Evolutionary conservation across 2,329 filamentous ascomycete genomes (phyloP), one percentile per base, ranked within the genome.

Genomic region (Pyricularia pennisetigena): DNA sequence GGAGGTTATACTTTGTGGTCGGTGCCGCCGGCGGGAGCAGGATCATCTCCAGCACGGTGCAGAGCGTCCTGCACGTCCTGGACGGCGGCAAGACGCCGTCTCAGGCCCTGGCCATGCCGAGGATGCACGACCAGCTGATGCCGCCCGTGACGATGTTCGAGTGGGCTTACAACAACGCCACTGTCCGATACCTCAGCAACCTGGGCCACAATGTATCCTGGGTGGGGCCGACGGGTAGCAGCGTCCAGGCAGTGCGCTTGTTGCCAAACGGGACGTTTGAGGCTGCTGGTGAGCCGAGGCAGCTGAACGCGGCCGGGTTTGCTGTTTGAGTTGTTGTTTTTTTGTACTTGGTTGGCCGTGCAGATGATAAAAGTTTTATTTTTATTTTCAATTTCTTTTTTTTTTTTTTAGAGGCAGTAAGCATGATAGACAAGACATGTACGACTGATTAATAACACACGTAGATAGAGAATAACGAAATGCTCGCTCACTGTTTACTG

Each of bases 51-150:
- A 80, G 90, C 3, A 94, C 90, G 0, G 83, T 92, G 8, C 91
- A 93, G 75, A 88, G 88, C 57, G 79, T 93, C 5, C 89, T 91
- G 79, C 86, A 92, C 74, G 83, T 92, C 6, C 79, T 97, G 2
- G 90, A 94, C 73, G 83, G 87, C 70, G 75, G 73, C 16, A 80
- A 88, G 77, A 86, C 83, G 0, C 82, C 88, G 5, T 77, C 79
- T 0, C 80, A 90, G 66, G 90, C 92, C 0, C 81, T 96, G 16
- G 82, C 81, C 0, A 77, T 84, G 73, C 90, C 90, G 0, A 82
- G 93, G 9, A 79, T 96, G 26, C 93, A 97, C 74, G 92, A 97
- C 74, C 93, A 97, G 78, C 81, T 97, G 10, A 81, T 93, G 67
- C 93, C 93, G 0, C 89, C 93, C 72, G 78, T 79, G 65, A 84